Evolutionary conservation across 305 asterid genomes (phyloP).

Genomic region (Fraxinus velutina): DNA sequence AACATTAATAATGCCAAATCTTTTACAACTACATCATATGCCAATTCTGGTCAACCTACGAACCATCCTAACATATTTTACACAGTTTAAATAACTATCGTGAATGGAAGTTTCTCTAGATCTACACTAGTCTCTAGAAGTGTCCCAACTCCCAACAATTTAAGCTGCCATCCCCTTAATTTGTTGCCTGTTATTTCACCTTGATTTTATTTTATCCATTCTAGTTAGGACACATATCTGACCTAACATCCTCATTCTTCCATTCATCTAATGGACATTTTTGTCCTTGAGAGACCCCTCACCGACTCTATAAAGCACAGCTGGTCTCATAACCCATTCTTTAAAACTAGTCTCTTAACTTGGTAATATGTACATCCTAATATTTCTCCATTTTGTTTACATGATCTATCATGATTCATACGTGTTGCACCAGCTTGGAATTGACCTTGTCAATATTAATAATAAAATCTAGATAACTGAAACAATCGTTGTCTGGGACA

Average conservation of each 20-base stretch:
- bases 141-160: not conserved
- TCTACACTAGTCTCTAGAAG: not conserved
- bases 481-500: not conserved
- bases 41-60: not conserved
- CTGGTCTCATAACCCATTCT: not conserved
- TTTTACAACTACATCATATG: not conserved
- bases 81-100: not conserved
- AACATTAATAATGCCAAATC: not conserved
- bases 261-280: not conserved
- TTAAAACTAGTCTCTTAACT: not conserved
- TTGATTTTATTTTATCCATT: not conserved
- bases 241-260: not conserved
- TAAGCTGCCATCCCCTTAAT: not conserved
- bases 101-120: not conserved
- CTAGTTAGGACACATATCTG: not conserved
- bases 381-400: not conserved
- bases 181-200: not conserved
- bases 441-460: not conserved
- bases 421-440: not conserved
- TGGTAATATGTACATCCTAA: not conserved
- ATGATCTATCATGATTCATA: not conserved
- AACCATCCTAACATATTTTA: not conserved
- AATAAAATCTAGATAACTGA: not conserved
- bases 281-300: not conserved
- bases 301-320: not conserved